A percentile compares a stretch with the other conserved stretches of the same genome.
phyloP scores from a whole-genome alignment of 495 filamentous ascomycete species.

The Talaromyces stipitatus region DNA sequence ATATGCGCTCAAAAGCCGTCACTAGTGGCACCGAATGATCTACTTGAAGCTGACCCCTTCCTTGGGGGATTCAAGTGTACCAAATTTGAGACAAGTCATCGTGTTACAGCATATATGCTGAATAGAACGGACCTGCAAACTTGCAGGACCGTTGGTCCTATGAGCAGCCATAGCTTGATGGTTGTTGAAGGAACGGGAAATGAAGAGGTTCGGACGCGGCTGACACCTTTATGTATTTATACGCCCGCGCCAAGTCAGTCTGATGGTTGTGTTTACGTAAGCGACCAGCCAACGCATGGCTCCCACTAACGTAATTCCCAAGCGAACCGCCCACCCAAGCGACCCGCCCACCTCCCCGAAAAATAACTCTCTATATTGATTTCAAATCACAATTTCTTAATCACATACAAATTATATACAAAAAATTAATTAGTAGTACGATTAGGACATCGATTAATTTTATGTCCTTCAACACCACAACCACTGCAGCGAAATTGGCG shows the following conservation, averaged over 20 bases:
- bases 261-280: neutral
- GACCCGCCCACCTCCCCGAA: too few relatives aligned
- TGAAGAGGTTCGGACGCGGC: neutral
- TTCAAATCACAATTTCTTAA: too few relatives aligned
- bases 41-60: constrained; percentile 57
- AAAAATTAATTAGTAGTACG: too few relatives aligned
- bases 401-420: too few relatives aligned
- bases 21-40: constrained; percentile 7
- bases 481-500: too few relatives aligned
- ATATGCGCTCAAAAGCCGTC: constrained; percentile 9
- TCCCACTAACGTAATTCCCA: too few relatives aligned
- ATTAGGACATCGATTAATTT: too few relatives aligned
- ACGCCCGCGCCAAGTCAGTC: neutral
- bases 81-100: constrained; percentile 9
- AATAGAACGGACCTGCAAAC: constrained; percentile 16
- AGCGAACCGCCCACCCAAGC: too few relatives aligned
- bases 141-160: constrained; percentile 15
- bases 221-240: neutral
- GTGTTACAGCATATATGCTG: neutral
- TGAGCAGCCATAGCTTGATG: constrained; percentile 23
- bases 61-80: constrained; percentile 58
- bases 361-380: too few relatives aligned
- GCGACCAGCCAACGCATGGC: neutral
- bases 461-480: too few relatives aligned
- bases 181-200: constrained; percentile 5